Evolutionary conservation across 2,329 filamentous ascomycete genomes (phyloP).

Genomic region (Neonectria sp.): DNA sequence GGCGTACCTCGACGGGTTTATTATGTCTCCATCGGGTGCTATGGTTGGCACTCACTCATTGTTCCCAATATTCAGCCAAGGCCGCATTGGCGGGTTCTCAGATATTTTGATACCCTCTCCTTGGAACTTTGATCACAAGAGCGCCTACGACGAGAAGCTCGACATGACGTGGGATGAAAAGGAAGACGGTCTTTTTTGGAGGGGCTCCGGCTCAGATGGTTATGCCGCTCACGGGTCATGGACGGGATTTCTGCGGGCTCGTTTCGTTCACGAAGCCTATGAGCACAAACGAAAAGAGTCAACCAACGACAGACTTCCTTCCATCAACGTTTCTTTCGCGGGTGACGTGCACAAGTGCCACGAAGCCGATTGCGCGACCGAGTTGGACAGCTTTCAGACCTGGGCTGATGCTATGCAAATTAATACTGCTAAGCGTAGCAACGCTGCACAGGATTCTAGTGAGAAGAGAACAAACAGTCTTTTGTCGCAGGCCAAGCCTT

Average conservation of each 20-base stretch:
- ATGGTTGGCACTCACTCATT: constrained; percentile 66
- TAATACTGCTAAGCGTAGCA: constrained; percentile 2
- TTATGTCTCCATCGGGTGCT: constrained; percentile 63
- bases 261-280: constrained; percentile 72
- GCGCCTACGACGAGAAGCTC: constrained; percentile 64
- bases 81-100: constrained; percentile 67
- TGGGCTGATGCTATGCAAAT: constrained; percentile 53
- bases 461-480: too few species aligned
- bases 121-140: constrained; percentile 71
- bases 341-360: constrained; percentile 61
- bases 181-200: constrained; percentile 66
- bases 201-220: constrained; percentile 72
- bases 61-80: constrained; percentile 70
- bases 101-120: constrained; percentile 69
- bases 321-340: constrained; percentile 56
- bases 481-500: constrained; percentile 23
- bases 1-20: constrained; percentile 66
- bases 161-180: constrained; percentile 66
- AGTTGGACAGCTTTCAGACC: constrained; percentile 54
- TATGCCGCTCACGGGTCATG: constrained; percentile 56
- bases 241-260: constrained; percentile 77
- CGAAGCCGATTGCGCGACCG: constrained; percentile 59
- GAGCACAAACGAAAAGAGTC: constrained; percentile 42
- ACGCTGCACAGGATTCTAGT: background rate
- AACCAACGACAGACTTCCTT: constrained; percentile 49